Conservation (phyloP, 139 green algal species). For the Chara braunii region DNA sequence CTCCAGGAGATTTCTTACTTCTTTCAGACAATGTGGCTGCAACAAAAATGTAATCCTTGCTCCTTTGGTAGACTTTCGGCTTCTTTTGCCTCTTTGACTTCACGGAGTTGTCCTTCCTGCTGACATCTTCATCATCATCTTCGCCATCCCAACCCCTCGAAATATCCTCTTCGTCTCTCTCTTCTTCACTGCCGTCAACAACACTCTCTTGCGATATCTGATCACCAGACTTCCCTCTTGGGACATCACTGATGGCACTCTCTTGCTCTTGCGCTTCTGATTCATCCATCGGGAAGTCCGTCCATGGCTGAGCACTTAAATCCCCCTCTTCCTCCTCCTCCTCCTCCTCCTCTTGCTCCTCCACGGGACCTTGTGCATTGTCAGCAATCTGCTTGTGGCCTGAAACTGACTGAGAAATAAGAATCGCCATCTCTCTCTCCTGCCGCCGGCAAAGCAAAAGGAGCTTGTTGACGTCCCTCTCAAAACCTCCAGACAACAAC, state of each 20-base stretch:
- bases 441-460: slow-evolving; percentile 45
- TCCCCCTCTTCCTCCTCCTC: slow-evolving; percentile 27
- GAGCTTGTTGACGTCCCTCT: slow-evolving; percentile 49
- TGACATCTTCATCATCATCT: background rate
- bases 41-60: slow-evolving; percentile 85
- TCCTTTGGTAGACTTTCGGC: background rate
- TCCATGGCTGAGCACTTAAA: background rate
- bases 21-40: slow-evolving; percentile 81
- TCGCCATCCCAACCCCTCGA: background rate
- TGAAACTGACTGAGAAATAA: too few relatives aligned
- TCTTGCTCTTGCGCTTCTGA: background rate
- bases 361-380: too few relatives aligned
- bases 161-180: background rate
- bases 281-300: background rate
- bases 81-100: background rate
- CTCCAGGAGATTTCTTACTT: slow-evolving; percentile 39
- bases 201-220: background rate
- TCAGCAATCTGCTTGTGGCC: too few relatives aligned
- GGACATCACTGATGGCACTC: background rate
- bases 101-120: background rate
- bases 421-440: slow-evolving; percentile 22
- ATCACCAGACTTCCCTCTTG: too few relatives aligned
- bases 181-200: background rate
- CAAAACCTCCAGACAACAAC: slow-evolving; percentile 71
- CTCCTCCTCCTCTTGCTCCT: background rate